These are phyloP conservation scores for Cercis canadensis DNA, from an alignment of 306 rosid species.

Conservation along the genomic window DNA sequence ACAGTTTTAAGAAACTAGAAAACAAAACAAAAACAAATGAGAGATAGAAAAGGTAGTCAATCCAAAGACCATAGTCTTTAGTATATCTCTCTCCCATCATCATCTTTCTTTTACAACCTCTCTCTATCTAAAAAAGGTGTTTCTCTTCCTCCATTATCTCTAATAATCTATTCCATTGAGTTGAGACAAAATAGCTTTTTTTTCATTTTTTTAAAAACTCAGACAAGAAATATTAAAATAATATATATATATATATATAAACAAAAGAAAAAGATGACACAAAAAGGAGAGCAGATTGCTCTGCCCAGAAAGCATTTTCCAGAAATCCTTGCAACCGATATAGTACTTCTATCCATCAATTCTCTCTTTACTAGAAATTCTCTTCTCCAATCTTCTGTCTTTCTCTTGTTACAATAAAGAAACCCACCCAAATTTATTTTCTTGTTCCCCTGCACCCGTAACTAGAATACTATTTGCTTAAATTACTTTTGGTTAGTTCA, in stretches of 20 bases:
- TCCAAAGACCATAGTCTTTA: conserved; percentile 46
- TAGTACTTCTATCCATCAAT: conserved; percentile 38
- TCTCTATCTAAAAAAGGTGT: conserved; percentile 45
- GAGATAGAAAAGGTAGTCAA: conserved; percentile 52
- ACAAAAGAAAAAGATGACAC: conserved; percentile 36
- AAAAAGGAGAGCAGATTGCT: too few species aligned
- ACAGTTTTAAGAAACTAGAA: conserved; percentile 31
- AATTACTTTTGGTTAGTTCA: conserved; percentile 17
- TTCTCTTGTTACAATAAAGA: conserved; percentile 19
- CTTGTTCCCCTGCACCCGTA: not conserved
- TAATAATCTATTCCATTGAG: not conserved
- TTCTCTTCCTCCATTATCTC: conserved; percentile 35
- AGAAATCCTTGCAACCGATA: conserved; percentile 43
- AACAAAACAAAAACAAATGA: conserved; percentile 32
- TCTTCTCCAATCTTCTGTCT: conserved; percentile 36
- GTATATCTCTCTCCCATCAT: conserved; percentile 43
- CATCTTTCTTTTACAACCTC: conserved; percentile 33
- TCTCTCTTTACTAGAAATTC: conserved; percentile 50
- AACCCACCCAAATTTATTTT: not conserved
- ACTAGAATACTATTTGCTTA: not conserved
- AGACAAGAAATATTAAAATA: too few species aligned
- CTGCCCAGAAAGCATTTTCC: conserved; percentile 39
- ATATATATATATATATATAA: not conserved
- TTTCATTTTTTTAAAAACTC: too few species aligned
- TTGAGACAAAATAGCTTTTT: conserved; percentile 36